These are phyloP conservation scores for Viridothelium virens DNA, from an alignment of 495 filamentous ascomycete genomes.

Conservation along the genomic window DNA sequence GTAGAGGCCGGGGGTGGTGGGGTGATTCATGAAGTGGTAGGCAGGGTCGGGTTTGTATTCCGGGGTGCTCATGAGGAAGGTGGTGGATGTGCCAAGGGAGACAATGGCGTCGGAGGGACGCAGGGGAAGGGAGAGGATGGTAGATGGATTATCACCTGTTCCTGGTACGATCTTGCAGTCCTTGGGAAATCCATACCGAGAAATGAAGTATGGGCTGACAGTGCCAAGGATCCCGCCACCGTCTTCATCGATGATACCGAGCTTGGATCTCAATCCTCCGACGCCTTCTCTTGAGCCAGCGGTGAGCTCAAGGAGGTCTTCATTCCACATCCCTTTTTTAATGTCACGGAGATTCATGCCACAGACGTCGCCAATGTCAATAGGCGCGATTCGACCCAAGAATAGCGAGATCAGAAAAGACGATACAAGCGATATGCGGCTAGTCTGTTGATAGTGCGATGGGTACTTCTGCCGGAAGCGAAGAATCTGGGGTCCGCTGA, in stretches of 20 bases:
- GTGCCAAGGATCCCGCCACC: constrained; percentile 70
- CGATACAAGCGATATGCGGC: constrained; percentile 84
- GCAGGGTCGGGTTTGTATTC: constrained; percentile 79
- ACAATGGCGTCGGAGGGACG: constrained; percentile 85
- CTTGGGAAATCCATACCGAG: constrained; percentile 66
- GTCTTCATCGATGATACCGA: constrained; percentile 71
- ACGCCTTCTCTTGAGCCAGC: constrained; percentile 59
- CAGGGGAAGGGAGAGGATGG: constrained; percentile 83
- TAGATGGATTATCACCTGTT: constrained; percentile 93
- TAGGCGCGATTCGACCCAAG: constrained; percentile 73
- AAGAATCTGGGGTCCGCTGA: constrained; percentile 95
- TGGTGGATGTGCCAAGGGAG: constrained; percentile 88
- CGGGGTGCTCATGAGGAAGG: constrained; percentile 92
- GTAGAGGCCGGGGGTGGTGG: constrained; percentile 38
- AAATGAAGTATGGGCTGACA: constrained; percentile 66
- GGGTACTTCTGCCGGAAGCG: constrained; percentile 74
- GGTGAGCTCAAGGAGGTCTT: constrained; percentile 65
- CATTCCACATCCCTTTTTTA: constrained; percentile 59
- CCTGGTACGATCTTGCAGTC: constrained; percentile 73
- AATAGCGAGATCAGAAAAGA: constrained; percentile 92
- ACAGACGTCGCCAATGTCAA: constrained; percentile 91
- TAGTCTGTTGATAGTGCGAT: constrained; percentile 67
- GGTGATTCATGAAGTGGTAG: constrained; percentile 45
- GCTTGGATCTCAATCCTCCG: constrained; percentile 63
- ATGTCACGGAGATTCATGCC: constrained; percentile 98